Percentiles rank a stretch among this genome's conserved stretches.
Conservation (phyloP, 2,329 filamentous ascomycete species). For the Sporothrix euskadiensis region DNA sequence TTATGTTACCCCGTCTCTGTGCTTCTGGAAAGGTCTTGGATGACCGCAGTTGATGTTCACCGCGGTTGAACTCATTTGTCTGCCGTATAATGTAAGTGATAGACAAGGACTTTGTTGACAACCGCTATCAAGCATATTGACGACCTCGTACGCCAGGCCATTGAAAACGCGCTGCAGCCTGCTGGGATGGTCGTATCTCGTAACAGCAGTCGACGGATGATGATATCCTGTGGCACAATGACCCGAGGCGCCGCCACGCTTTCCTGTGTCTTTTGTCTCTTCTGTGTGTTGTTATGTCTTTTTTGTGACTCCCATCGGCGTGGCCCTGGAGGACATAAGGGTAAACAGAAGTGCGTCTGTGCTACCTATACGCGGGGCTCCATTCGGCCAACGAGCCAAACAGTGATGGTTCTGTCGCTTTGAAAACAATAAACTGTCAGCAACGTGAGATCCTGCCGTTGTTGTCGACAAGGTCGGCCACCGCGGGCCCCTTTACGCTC, state of each 20-base stretch:
- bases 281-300: background rate
- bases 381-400: background rate
- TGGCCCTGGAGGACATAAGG: background rate
- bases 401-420: background rate
- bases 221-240: background rate
- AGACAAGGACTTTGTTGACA: background rate
- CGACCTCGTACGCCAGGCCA: background rate
- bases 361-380: background rate
- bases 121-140: too few relatives aligned
- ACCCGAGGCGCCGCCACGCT: background rate
- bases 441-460: slow-evolving; percentile 11
- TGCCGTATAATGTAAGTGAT: background rate
- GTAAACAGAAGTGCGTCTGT: background rate
- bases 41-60: background rate
- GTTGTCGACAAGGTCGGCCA: background rate
- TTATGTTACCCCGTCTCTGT: background rate
- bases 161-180: background rate
- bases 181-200: background rate
- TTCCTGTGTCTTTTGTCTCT: background rate
- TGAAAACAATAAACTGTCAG: background rate
- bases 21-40: background rate
- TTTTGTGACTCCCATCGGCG: slow-evolving; percentile 11
- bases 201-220: slow-evolving; percentile 8
- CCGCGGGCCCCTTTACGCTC: background rate
- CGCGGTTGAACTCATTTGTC: background rate